These are phyloP conservation scores for Monilinia aucupariae DNA, from an alignment of 2,329 filamentous ascomycete species.

Conservation along the genomic window DNA sequence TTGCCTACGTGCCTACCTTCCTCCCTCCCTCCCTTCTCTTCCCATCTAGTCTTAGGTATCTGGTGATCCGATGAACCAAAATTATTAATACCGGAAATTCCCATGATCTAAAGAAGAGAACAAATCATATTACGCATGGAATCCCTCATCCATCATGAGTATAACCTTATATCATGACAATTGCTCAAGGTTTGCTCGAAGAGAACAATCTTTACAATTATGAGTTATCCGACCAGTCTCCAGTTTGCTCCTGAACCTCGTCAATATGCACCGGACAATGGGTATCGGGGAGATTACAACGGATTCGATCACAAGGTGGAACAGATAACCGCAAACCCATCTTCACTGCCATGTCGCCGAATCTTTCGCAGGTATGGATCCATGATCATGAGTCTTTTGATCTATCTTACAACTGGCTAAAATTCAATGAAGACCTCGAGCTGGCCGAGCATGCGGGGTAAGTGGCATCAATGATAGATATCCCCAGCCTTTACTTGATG, in stretches of 20 bases:
- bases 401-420: not conserved
- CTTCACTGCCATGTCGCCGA: conserved; percentile 1
- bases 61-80: not conserved
- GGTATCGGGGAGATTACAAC: not conserved
- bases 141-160: not conserved
- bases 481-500: not conserved
- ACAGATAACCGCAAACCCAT: not conserved
- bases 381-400: not conserved
- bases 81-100: not conserved
- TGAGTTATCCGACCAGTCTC: not conserved
- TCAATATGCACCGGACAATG: not conserved
- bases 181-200: not conserved
- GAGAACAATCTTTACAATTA: not conserved
- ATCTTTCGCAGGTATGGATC: conserved; percentile 5
- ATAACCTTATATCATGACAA: not conserved
- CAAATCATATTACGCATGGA: not conserved
- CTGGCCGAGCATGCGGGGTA: conserved; percentile 17
- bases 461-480: not conserved
- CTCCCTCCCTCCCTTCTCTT: not conserved
- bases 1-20: too few species aligned
- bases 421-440: conserved; percentile 9
- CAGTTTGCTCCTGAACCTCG: not conserved
- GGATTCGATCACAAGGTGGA: not conserved
- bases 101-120: not conserved
- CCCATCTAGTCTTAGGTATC: too few species aligned